Conservation (phyloP, 768 basidiomycete genomes). For the Tylopilus plumbeoviolaceoides region DNA sequence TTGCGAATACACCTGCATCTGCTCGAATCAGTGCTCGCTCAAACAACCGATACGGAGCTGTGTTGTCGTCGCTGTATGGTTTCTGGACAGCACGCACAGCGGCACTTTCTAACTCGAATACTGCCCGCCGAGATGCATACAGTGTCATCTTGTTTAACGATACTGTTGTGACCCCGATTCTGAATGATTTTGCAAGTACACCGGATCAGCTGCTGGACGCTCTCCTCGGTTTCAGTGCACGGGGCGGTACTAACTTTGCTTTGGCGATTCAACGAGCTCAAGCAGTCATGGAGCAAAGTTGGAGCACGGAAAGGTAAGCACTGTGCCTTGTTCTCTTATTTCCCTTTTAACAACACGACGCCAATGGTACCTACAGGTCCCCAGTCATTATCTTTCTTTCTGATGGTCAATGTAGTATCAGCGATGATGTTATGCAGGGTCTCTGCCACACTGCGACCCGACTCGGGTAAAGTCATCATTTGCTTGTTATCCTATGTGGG, state of each 20-base stretch:
- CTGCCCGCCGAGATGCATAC: constrained; percentile 49
- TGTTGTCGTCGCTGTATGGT: constrained; percentile 48
- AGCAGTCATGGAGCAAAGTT: constrained; percentile 39
- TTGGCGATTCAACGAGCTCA: constrained; percentile 37
- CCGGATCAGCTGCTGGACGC: constrained; percentile 41
- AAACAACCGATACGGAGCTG: constrained; percentile 55
- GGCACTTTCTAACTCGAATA: constrained; percentile 28
- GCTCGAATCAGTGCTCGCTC: constrained; percentile 33
- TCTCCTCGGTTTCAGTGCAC: constrained; percentile 31
- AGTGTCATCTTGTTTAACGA: constrained; percentile 47
- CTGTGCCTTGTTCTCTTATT: not conserved
- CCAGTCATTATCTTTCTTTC: too few relatives aligned
- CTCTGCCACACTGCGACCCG: constrained; percentile 41
- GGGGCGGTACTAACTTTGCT: constrained; percentile 42
- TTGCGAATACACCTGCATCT: constrained; percentile 40
- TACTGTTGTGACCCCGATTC: constrained; percentile 19
- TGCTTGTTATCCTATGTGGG: not conserved
- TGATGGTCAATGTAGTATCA: too few relatives aligned
- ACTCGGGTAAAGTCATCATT: constrained; percentile 35
- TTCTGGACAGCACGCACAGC: constrained; percentile 55
- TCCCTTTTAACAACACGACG: not conserved
- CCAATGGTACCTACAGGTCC: not conserved
- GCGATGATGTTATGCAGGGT: constrained; percentile 30
- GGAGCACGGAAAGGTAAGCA: constrained; percentile 37
- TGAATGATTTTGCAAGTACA: constrained; percentile 45